Evolutionary conservation across 768 basidiomycete genomes (phyloP), one percentile per base, ranked within the genome.

Genomic region (Piloderma croceum): DNA sequence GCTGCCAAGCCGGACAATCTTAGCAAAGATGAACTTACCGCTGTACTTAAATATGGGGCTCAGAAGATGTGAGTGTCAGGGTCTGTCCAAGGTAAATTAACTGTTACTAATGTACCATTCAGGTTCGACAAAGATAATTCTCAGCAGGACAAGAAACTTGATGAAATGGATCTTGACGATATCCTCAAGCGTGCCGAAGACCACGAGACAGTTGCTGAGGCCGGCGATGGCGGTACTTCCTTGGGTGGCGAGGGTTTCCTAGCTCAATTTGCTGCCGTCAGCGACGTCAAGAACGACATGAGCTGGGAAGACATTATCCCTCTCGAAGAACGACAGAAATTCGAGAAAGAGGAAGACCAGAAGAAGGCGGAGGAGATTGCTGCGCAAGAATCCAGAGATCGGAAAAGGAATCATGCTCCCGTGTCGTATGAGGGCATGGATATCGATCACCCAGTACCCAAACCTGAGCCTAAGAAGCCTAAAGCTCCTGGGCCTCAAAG

Each of bases 221-320:
- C 72, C 33, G 83, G 81, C 34, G 89, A 90, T 39, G 86, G 85
- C 42, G 89, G 89, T 34, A 79, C 92, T 10, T 98, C 96, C 3
- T 76, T 96, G n/a, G 96, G 96, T 61, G 96, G 96, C 36, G 91
- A 97, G 68, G 81, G 85, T 43, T 99, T 99, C 78, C 74, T 99
- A 39, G 83, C 92, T 19, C 84, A 89, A 48, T 94, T 98, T 59
- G 93, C 94, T 17, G 83, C 83, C 36, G 90, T 98, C 50, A 96
- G 91, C 62, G 96, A 99, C 60, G 82, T 99, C 58, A 98, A 97
- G 75, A 90, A 92, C 58, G 94, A 98, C 65, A 91, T 94, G 80
- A 90, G 63, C 54, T 99, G 96, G 96, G 96, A 99, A 57, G 96
- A 98, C 46, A 98, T 99, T 62, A 98, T 99, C 52, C 96, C 96